Conservation (phyloP, 2,329 filamentous ascomycete species). For the Fusarium sp. region DNA sequence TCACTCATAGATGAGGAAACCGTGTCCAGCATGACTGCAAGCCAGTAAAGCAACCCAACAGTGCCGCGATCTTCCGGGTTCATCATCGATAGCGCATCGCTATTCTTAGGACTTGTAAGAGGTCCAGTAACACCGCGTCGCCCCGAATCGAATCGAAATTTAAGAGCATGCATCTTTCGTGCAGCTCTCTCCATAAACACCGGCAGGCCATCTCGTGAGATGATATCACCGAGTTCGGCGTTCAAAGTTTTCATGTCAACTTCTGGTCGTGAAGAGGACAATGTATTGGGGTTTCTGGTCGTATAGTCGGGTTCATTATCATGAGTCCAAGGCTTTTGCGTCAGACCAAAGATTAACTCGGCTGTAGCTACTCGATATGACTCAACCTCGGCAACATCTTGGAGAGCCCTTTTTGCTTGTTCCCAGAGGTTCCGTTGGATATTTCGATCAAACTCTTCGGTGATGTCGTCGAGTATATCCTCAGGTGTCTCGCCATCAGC, state of each 20-base stretch:
- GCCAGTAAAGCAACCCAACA: constrained; percentile 66
- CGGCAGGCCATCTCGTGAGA: constrained; percentile 37
- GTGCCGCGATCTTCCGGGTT: constrained; percentile 53
- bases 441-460: constrained; percentile 53
- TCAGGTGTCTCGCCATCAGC: constrained; percentile 26
- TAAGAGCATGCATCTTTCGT: constrained; percentile 45
- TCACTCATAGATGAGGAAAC: constrained; percentile 64
- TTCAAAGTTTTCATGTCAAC: constrained; percentile 26
- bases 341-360: constrained; percentile 54
- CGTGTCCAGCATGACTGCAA: constrained; percentile 70
- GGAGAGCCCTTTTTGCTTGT: constrained; percentile 50
- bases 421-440: constrained; percentile 53
- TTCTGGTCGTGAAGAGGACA: constrained; percentile 5
- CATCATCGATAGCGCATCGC: constrained; percentile 9
- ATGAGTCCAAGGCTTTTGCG: constrained; percentile 48
- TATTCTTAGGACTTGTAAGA: not conserved
- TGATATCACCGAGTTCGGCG: constrained; percentile 35
- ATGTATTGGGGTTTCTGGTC: not conserved
- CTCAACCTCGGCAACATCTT: constrained; percentile 52
- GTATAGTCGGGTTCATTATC: constrained; percentile 18
- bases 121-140: constrained; percentile 26
- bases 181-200: constrained; percentile 43
- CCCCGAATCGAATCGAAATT: constrained; percentile 39
- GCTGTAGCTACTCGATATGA: constrained; percentile 54
- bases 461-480: constrained; percentile 35